Base-by-base conservation (phyloP, 148 eudicot genomes). In the Rhododendron ferrugineum region DNA sequence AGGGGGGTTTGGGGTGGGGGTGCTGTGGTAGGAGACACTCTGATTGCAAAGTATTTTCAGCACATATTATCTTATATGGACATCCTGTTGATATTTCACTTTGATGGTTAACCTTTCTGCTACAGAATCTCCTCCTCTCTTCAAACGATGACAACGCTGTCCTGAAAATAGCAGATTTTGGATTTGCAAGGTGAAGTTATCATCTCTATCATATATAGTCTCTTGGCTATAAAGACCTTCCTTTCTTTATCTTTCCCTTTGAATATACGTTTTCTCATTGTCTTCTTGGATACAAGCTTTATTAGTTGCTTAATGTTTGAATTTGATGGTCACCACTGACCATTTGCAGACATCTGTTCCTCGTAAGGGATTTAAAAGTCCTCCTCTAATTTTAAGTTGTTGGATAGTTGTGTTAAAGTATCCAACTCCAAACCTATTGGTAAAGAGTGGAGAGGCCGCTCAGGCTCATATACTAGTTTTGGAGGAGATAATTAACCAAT, bases 91-190 rank as follows among this genome's bases (percentile, higher is more conserved):
- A 44, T 26, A 78, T 42, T 22, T 52, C 75, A 74, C 32, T 23
- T 73, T n/a, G 9, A 81, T 84, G 73, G 56, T 18, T 83, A 22
- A 88, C 70, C 44, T 84, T 84, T 86, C 20, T 88, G 82, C 75
- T 85, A 89, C 96, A 96, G 99, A 96, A 96, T 90, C 94, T 96
- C 49, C 95, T 96, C 62, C 94, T 96, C 77, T 90, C 93, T 77
- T 79, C 93, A 62, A 93, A 90, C 70, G 90, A 87, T 82, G 92
- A 91, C 72, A 91, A 88, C 46, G 90, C 96, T 82, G 90, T 87
- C 87, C 86, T 96, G 90, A 96, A 96, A 94, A 95, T 96, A 88
- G 99, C 99, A 86, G 98, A 96, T 91, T 96, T 96, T 87, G 99
- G 99, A 44, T 96, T 96, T 87, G 99, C 99, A 54, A 93, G 99